These are phyloP conservation scores for Knoxdaviesia capensis DNA, from an alignment of 2,329 filamentous ascomycete species.

Conservation along the genomic window DNA sequence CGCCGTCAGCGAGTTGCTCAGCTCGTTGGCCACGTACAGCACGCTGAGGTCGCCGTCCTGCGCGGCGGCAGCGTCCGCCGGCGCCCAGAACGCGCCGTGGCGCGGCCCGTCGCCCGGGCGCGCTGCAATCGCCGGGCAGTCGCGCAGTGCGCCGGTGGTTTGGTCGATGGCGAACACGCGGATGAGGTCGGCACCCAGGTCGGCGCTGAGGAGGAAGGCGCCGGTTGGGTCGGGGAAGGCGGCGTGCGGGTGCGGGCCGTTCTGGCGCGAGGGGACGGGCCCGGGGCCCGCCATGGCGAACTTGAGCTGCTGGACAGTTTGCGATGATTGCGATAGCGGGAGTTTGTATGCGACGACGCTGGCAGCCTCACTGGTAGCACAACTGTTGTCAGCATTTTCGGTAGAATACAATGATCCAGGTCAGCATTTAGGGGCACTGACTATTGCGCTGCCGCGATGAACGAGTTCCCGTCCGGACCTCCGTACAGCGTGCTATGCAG, in stretches of 20 bases:
- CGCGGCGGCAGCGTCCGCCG: conserved; percentile 7
- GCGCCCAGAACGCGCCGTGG: conserved; percentile 29
- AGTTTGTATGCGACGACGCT: conserved; percentile 22
- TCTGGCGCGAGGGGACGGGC: conserved; percentile 25
- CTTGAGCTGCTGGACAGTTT: conserved; percentile 15
- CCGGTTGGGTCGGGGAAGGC: conserved; percentile 27
- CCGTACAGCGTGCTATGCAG: conserved; percentile 21
- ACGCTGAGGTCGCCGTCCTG: conserved; percentile 6
- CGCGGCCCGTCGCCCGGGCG: conserved; percentile 28
- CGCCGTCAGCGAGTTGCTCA: conserved; percentile 25
- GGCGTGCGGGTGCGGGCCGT: conserved; percentile 33
- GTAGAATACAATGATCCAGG: neutral
- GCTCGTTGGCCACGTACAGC: conserved; percentile 25
- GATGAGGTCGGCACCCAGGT: conserved; percentile 32
- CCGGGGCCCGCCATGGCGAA: conserved; percentile 22
- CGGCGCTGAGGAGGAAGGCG: conserved; percentile 26
- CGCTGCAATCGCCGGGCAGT: conserved; percentile 20
- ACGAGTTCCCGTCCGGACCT: conserved; percentile 15
- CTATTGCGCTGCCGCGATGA: conserved; percentile 23
- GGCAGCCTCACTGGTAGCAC: conserved; percentile 15
- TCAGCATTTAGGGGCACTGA: conserved; percentile 8
- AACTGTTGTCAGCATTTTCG: neutral
- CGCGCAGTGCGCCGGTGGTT: conserved; percentile 20
- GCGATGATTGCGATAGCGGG: conserved; percentile 12
- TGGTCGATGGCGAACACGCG: conserved; percentile 30